Percentiles rank a stretch among this genome's conserved stretches.
phyloP scores from a whole-genome alignment of 2,329 filamentous ascomycete genomes.

The Lizonia empirigonia region DNA sequence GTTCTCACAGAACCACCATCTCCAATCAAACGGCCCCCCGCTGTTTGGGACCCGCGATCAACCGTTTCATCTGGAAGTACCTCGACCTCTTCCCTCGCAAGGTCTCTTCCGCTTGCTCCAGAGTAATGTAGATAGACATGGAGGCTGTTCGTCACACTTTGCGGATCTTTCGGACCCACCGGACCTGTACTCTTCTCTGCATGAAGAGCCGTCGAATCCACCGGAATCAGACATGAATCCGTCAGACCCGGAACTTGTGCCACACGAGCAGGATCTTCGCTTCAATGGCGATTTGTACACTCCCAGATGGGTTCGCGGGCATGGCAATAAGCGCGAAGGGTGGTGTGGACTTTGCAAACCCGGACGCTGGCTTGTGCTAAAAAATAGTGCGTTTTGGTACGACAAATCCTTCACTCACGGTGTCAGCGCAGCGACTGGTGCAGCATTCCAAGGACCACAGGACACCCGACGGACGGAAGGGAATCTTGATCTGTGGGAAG shows the following conservation, averaged over 20 bases:
- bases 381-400: conserved; percentile 93
- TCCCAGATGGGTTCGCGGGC: conserved; percentile 80
- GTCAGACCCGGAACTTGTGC: conserved; percentile 73
- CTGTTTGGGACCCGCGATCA: conserved; percentile 58
- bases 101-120: conserved; percentile 75
- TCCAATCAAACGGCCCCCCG: conserved; percentile 56
- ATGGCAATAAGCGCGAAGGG: conserved; percentile 85
- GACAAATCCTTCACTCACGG: conserved; percentile 90
- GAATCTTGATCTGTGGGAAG: conserved; percentile 82
- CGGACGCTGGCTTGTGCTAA: conserved; percentile 82
- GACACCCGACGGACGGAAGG: conserved; percentile 77
- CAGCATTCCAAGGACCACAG: conserved; percentile 76
- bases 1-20: conserved; percentile 55
- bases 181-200: conserved; percentile 75
- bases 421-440: conserved; percentile 80
- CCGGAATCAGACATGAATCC: conserved; percentile 84
- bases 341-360: conserved; percentile 91
- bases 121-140: conserved; percentile 73
- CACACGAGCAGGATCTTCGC: conserved; percentile 74
- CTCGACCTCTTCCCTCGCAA: conserved; percentile 67
- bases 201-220: conserved; percentile 74
- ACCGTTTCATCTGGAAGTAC: conserved; percentile 61
- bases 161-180: conserved; percentile 75
- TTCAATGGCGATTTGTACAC: conserved; percentile 85
- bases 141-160: conserved; percentile 68